These are phyloP conservation scores for Irpex sp. DNA, from an alignment of 1,284 basidiomycete genomes.

Conservation along the genomic window DNA sequence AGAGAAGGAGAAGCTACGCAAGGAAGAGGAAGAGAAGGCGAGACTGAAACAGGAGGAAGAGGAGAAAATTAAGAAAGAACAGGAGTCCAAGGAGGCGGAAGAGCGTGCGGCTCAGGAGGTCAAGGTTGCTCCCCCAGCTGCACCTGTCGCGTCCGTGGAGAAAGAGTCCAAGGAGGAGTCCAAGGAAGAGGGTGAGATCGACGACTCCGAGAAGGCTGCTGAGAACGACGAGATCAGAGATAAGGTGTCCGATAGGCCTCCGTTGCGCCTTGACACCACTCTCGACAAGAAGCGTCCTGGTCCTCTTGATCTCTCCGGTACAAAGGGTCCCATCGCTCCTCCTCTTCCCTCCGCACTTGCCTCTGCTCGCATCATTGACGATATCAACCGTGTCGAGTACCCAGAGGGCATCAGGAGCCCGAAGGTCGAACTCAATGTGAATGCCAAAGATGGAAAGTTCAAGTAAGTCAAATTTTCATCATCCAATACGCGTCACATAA, in stretches of 20 bases:
- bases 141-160: conserved; percentile 24
- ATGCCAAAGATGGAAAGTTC: conserved; percentile 87
- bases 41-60: conserved; percentile 26
- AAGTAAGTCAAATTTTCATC: conserved; percentile 42
- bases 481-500: conserved; percentile 2
- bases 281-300: conserved; percentile 58
- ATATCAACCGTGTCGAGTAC: conserved; percentile 78
- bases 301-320: conserved; percentile 63
- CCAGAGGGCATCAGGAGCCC: conserved; percentile 86
- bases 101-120: conserved; percentile 35
- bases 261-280: conserved; percentile 60
- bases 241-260: conserved; percentile 36
- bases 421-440: conserved; percentile 79
- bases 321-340: conserved; percentile 38
- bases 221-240: conserved; percentile 28
- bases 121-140: conserved; percentile 31
- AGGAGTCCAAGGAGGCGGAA: conserved; percentile 30
- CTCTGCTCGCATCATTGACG: conserved; percentile 79
- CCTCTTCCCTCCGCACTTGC: conserved; percentile 66
- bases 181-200: conserved; percentile 27
- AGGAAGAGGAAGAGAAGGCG: conserved; percentile 26
- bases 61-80: conserved; percentile 29
- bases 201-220: conserved; percentile 20
- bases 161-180: conserved; percentile 28
- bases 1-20: conserved; percentile 33